These are phyloP conservation scores for Verruconis gallopava DNA, from an alignment of 2,329 filamentous ascomycete species.

Conservation along the genomic window DNA sequence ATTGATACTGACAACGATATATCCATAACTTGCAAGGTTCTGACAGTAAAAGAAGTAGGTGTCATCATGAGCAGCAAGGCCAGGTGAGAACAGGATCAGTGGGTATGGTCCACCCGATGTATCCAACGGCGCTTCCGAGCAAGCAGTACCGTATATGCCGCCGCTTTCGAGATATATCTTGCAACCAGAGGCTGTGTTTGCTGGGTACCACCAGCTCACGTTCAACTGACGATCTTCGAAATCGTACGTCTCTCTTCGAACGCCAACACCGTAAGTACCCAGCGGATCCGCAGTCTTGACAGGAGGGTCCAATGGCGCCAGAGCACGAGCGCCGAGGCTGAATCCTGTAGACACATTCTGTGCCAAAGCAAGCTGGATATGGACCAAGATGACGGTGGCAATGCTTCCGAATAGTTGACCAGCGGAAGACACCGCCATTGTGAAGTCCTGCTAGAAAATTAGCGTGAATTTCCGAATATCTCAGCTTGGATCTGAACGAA, in stretches of 20 bases:
- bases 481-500: too few species aligned
- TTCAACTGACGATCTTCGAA: background rate
- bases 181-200: background rate
- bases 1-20: conserved; percentile 2
- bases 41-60: conserved; percentile 1
- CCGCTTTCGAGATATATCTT: background rate
- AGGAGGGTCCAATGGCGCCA: background rate
- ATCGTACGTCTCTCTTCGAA: background rate
- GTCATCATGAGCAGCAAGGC: background rate
- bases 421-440: too few species aligned
- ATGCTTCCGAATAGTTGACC: too few species aligned
- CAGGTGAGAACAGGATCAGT: background rate
- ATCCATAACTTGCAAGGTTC: background rate
- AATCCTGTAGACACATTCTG: background rate
- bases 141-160: background rate
- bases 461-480: too few species aligned
- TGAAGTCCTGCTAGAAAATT: too few species aligned
- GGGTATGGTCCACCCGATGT: background rate
- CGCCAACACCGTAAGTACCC: background rate
- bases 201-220: conserved; percentile 1
- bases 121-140: background rate
- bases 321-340: background rate
- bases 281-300: background rate
- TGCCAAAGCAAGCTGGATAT: too few species aligned
- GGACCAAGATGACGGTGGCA: too few species aligned